Conservation (phyloP, 257 asterid genomes). For the Fraxinus excelsior region DNA sequence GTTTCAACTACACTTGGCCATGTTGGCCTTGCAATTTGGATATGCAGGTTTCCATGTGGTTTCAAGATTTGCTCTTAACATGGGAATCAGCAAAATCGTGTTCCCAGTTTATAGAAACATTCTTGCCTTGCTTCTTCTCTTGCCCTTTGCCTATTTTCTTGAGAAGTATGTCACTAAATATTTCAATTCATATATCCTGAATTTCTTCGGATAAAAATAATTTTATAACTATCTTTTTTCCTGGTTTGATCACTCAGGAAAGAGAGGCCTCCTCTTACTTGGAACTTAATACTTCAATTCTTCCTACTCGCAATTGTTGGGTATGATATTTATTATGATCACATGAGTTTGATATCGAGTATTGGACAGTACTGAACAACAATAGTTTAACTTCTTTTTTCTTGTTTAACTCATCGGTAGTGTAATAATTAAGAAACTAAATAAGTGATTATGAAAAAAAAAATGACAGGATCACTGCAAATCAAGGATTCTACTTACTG, state of each 20-base stretch:
- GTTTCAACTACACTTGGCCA: slow-evolving; percentile 78
- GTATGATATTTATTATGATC: slow-evolving; percentile 36
- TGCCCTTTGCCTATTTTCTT: slow-evolving; percentile 94
- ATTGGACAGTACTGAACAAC: neutral
- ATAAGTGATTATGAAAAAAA: neutral
- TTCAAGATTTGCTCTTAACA: slow-evolving; percentile 90
- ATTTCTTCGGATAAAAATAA: neutral
- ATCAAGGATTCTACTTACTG: slow-evolving; percentile 91
- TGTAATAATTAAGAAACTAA: neutral
- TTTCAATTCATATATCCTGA: neutral
- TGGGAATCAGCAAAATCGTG: slow-evolving; percentile 98
- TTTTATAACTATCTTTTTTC: neutral
- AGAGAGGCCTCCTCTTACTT: slow-evolving; percentile 78
- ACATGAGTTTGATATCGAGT: neutral
- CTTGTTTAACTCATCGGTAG: neutral
- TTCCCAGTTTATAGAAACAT: slow-evolving; percentile 92
- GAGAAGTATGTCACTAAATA: slow-evolving; percentile 55
- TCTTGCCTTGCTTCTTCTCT: slow-evolving; percentile 83
- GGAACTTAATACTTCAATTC: slow-evolving; percentile 72
- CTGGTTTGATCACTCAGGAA: slow-evolving; percentile 57
- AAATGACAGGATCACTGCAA: slow-evolving; percentile 78
- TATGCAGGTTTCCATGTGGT: slow-evolving; percentile 98
- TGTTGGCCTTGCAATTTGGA: slow-evolving; percentile 91
- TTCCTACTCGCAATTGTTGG: slow-evolving; percentile 94
- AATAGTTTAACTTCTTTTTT: neutral